phyloP scores from a whole-genome alignment of 1,284 basidiomycete species.

The Cryptococcus sp. region DNA sequence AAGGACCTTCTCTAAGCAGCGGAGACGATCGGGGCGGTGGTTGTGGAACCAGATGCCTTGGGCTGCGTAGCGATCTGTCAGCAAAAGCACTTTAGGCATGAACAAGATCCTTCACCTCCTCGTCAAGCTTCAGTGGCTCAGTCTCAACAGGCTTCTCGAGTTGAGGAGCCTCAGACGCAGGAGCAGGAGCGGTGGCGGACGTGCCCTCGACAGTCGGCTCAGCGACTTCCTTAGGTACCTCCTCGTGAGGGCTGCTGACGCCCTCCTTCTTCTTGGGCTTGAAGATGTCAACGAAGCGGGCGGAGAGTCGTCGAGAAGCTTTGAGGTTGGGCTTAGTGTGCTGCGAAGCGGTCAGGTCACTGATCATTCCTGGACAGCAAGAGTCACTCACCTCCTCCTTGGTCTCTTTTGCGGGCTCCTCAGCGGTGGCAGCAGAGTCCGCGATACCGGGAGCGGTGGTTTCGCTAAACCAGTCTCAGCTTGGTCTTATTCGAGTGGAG shows the following conservation, averaged over 20 bases:
- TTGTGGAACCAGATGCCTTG: constrained; percentile 25
- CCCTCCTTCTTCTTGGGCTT: constrained; percentile 43
- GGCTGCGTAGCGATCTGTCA: constrained; percentile 16
- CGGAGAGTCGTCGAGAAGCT: constrained; percentile 47
- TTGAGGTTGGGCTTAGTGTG: constrained; percentile 37
- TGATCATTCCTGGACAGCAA: constrained; percentile 4
- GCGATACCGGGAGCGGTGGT: constrained; percentile 19
- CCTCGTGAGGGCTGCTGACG: constrained; percentile 29
- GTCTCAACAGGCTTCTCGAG: constrained; percentile 40
- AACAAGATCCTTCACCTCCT: constrained; percentile 36
- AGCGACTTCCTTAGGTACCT: constrained; percentile 27
- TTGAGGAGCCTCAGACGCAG: constrained; percentile 44
- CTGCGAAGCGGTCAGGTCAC: not conserved
- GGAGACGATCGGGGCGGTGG: constrained; percentile 38
- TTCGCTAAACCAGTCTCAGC: constrained; percentile 22
- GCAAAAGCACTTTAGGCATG: not conserved
- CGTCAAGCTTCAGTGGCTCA: constrained; percentile 48
- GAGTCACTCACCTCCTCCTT: constrained; percentile 21
- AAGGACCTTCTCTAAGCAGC: constrained; percentile 31
- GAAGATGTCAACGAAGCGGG: constrained; percentile 45
- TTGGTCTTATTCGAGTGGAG: not conserved
- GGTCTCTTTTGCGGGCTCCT: constrained; percentile 19
- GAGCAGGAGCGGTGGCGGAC: constrained; percentile 22
- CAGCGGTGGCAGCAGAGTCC: constrained; percentile 19
- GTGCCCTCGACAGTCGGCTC: constrained; percentile 17